Evolutionary conservation across 1,139 yeast genomes (phyloP).

Genomic region (Wickerhamomyces sp.): DNA sequence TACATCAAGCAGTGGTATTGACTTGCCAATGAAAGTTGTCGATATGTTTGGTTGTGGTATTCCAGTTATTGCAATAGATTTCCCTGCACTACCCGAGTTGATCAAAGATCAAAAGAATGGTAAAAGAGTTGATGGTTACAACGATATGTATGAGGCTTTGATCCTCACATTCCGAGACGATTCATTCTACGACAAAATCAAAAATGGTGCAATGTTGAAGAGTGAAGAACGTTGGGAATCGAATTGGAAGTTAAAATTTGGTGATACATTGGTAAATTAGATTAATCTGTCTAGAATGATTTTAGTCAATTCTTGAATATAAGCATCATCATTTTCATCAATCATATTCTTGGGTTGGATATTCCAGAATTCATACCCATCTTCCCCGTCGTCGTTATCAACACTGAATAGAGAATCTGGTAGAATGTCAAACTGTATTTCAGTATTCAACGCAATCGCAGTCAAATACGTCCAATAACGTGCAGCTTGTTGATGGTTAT

Average conservation of each 20-base stretch:
- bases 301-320: slow-evolving; percentile 18
- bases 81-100: slow-evolving; percentile 66
- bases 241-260: slow-evolving; percentile 51
- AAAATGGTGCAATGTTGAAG: slow-evolving; percentile 66
- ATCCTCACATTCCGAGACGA: slow-evolving; percentile 40
- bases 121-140: slow-evolving; percentile 35
- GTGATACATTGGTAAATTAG: slow-evolving; percentile 6
- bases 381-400: slow-evolving; percentile 32
- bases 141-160: slow-evolving; percentile 49
- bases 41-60: slow-evolving; percentile 96
- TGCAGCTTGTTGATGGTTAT: slow-evolving; percentile 57
- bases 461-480: slow-evolving; percentile 63
- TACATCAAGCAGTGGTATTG: slow-evolving; percentile 87
- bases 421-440: slow-evolving; percentile 31
- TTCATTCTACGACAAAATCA: slow-evolving; percentile 33
- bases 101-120: slow-evolving; percentile 47
- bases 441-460: slow-evolving; percentile 22
- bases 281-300: slow-evolving; percentile 1
- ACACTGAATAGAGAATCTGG: slow-evolving; percentile 46
- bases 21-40: slow-evolving; percentile 94
- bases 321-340: slow-evolving; percentile 35
- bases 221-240: slow-evolving; percentile 67
- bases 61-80: slow-evolving; percentile 78
- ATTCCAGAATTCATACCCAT: slow-evolving; percentile 49
- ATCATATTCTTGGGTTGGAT: slow-evolving; percentile 31